Percentiles rank a stretch among this genome's conserved stretches.
Conservation (phyloP, 2,329 filamentous ascomycete genomes). For the Beauveria sp. region DNA sequence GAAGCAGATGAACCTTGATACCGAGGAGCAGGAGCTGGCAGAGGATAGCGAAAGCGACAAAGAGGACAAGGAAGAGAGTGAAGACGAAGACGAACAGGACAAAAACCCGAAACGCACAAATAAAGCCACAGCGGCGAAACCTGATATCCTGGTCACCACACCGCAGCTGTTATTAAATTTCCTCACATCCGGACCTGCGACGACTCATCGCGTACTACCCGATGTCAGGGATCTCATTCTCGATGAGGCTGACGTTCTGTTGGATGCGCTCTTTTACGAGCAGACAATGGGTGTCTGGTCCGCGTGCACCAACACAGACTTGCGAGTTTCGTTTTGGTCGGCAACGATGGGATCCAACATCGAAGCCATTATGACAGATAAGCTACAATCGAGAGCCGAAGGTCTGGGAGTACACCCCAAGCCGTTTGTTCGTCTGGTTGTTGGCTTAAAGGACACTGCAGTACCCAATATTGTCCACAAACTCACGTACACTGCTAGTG, state of each 20-base stretch:
- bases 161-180: slow-evolving; percentile 65
- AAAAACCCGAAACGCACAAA: slow-evolving; percentile 18
- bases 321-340: slow-evolving; percentile 82
- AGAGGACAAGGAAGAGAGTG: slow-evolving; percentile 28
- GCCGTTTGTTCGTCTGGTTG: slow-evolving; percentile 73
- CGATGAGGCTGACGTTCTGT: slow-evolving; percentile 90
- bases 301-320: slow-evolving; percentile 60
- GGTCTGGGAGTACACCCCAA: slow-evolving; percentile 29
- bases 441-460: slow-evolving; percentile 93
- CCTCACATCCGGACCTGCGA: slow-evolving; percentile 41
- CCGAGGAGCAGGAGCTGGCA: slow-evolving; percentile 32
- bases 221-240: slow-evolving; percentile 69
- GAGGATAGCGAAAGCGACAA: slow-evolving; percentile 31
- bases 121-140: slow-evolving; percentile 21
- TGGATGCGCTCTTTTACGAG: slow-evolving; percentile 83
- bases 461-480: slow-evolving; percentile 88
- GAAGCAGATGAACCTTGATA: slow-evolving; percentile 69
- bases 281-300: slow-evolving; percentile 83
- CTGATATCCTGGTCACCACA: slow-evolving; percentile 35
- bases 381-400: slow-evolving; percentile 48
- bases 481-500: slow-evolving; percentile 83
- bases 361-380: slow-evolving; percentile 67
- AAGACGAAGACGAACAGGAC: slow-evolving; percentile 22
- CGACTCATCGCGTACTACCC: slow-evolving; percentile 46
- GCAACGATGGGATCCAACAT: slow-evolving; percentile 95